Conservation (phyloP, 2,329 filamentous ascomycete genomes). For the Aspergillus aculeatus region DNA sequence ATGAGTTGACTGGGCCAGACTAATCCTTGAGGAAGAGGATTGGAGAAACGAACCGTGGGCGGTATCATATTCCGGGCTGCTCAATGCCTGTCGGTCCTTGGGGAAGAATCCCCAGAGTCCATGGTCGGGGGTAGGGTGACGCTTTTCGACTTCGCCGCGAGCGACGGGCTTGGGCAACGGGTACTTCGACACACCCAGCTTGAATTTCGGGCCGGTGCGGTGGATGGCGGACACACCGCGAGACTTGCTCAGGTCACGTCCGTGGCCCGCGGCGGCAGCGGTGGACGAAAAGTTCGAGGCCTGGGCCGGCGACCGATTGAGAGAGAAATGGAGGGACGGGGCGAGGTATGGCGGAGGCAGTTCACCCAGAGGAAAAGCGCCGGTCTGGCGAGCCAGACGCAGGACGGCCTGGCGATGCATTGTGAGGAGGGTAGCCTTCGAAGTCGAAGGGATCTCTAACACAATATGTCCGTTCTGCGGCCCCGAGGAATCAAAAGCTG, state of each 20-base stretch:
- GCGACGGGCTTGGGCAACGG: slow-evolving; percentile 71
- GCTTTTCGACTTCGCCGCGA: slow-evolving; percentile 48
- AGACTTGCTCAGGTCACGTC: slow-evolving; percentile 72
- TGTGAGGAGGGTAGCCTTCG: slow-evolving; percentile 16
- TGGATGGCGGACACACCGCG: slow-evolving; percentile 81
- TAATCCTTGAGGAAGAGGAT: neutral
- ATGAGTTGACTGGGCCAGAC: slow-evolving; percentile 15
- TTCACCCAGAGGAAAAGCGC: slow-evolving; percentile 35
- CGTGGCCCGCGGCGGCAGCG: slow-evolving; percentile 47
- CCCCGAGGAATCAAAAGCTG: slow-evolving; percentile 14
- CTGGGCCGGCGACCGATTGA: slow-evolving; percentile 32
- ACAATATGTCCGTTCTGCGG: slow-evolving; percentile 23
- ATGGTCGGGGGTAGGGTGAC: slow-evolving; percentile 68
- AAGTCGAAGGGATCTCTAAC: slow-evolving; percentile 7
- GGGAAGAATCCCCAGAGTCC: slow-evolving; percentile 93
- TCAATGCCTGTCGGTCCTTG: slow-evolving; percentile 64
- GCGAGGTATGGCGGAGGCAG: slow-evolving; percentile 47
- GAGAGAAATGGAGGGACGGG: slow-evolving; percentile 40
- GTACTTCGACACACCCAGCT: slow-evolving; percentile 70
- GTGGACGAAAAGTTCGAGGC: slow-evolving; percentile 55
- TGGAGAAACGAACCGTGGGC: slow-evolving; percentile 59
- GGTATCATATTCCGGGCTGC: slow-evolving; percentile 67
- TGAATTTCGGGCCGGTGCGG: slow-evolving; percentile 70
- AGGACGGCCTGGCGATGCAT: slow-evolving; percentile 40
- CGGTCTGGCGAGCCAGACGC: slow-evolving; percentile 34